Base-by-base conservation (phyloP, 139 green algal genomes). In the Chlamydomonas sp. region DNA sequence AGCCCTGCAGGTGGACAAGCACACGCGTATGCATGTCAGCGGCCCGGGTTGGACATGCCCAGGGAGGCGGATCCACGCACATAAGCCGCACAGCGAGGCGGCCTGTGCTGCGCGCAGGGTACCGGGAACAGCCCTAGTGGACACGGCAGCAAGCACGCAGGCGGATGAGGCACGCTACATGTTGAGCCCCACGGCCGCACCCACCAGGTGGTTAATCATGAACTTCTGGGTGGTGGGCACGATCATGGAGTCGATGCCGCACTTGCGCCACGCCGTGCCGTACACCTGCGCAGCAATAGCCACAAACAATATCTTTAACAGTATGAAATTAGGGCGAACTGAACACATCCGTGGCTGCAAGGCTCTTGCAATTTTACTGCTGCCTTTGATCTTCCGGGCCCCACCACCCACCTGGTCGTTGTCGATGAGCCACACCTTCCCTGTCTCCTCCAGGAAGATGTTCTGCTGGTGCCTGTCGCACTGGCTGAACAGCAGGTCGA, bases 381-480 rank as follows among this genome's bases (percentile, higher is more conserved):
- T 76, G 68, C 17, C 17, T n/a, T 75, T 75, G 31, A 49, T 49
- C 31, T 49, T 10, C 4, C 49, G 31, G 5, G 6, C 49, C 75
- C 78, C 2, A 49, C 10, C 4, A 58, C 89, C 0, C 62, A 89
- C 89, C 90, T 93, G 88, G 87, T 94, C 92, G 78, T 94, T 94
- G 81, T 94, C 92, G 79, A 94, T 94, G 71, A 90, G 85, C 79
- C 81, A 90, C 62, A 90, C 88, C 75, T 91, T 87, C 80, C 90
- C 91, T 7, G 83, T 61, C 84, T 94, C 91, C 0, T 79, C 88
- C 58, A 95, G 17, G 81, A 95, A 94, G 16, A 94, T 83, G 89
- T 95, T 95, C 76, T 93, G 81, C 66, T 91, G 85, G 81, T 95
- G 92, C 12, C 92, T 69, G 84, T 95, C 92, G 77, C 90, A 93